phyloP scores from a whole-genome alignment of 2,329 filamentous ascomycete genomes.

The Pseudocercospora macadamiae region DNA sequence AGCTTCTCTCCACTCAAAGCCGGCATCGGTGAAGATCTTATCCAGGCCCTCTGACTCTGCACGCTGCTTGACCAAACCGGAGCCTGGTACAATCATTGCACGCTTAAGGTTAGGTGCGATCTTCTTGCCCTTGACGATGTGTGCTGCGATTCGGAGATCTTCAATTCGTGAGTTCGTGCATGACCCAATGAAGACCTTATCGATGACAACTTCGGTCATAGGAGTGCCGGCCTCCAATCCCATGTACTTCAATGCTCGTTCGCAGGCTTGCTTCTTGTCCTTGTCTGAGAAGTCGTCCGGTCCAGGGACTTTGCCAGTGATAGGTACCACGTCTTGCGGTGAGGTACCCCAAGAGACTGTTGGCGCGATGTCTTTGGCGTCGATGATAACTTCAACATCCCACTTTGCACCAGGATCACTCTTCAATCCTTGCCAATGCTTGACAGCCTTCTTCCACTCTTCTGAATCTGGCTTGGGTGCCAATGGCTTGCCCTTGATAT shows the following conservation, averaged over 20 bases:
- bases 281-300: conserved; percentile 83
- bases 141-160: conserved; percentile 84
- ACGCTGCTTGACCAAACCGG: conserved; percentile 88
- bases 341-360: conserved; percentile 97
- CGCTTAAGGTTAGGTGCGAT: conserved; percentile 86
- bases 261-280: conserved; percentile 76
- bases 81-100: conserved; percentile 95
- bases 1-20: conserved; percentile 97
- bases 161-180: conserved; percentile 98
- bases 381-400: conserved; percentile 85
- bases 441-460: conserved; percentile 85
- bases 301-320: conserved; percentile 86
- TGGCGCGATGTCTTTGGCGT: conserved; percentile 89
- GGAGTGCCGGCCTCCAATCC: conserved; percentile 81
- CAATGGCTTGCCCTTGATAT: conserved; percentile 87
- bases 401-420: conserved; percentile 89
- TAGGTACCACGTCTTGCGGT: conserved; percentile 93
- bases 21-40: conserved; percentile 87
- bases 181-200: conserved; percentile 97
- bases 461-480: conserved; percentile 81
- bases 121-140: conserved; percentile 84
- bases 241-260: conserved; percentile 93
- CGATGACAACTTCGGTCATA: conserved; percentile 88
- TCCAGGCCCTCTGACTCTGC: conserved; percentile 91
- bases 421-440: conserved; percentile 84